Evolutionary conservation across 2,329 filamentous ascomycete species (phyloP).

Genomic region (Colletotrichum kahawae): DNA sequence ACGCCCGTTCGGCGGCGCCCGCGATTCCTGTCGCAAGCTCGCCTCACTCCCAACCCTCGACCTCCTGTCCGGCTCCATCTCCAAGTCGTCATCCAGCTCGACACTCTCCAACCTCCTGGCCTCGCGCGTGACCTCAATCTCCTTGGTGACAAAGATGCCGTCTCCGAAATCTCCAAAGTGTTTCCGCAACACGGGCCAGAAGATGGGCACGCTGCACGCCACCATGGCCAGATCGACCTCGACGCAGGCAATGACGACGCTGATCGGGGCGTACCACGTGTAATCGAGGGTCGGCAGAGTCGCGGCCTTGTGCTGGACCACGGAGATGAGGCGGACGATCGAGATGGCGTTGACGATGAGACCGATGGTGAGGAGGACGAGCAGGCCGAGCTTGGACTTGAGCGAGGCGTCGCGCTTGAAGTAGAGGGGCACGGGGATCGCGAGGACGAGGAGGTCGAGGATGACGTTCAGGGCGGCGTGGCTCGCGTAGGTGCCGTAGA

Average conservation of each 20-base stretch:
- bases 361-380: conserved; percentile 34
- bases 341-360: conserved; percentile 31
- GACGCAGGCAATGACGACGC: conserved; percentile 24
- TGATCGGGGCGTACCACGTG: conserved; percentile 34
- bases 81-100: conserved; percentile 13
- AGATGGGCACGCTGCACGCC: conserved; percentile 74
- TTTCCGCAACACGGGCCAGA: conserved; percentile 68
- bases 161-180: background rate
- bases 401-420: conserved; percentile 27
- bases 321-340: conserved; percentile 34
- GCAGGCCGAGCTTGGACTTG: conserved; percentile 29
- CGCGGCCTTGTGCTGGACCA: conserved; percentile 32
- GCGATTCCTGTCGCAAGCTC: conserved; percentile 14
- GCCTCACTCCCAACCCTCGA: conserved; percentile 18
- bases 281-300: conserved; percentile 36
- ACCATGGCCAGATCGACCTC: conserved; percentile 31
- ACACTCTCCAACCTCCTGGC: conserved; percentile 3
- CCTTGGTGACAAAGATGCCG: conserved; percentile 22
- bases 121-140: conserved; percentile 10
- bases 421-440: conserved; percentile 36
- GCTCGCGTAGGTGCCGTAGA: conserved; percentile 35
- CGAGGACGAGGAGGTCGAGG: conserved; percentile 36
- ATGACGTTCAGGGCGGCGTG: conserved; percentile 38
- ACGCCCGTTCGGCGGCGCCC: background rate
- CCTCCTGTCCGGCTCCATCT: conserved; percentile 1